Evolutionary conservation across 495 filamentous ascomycete species (phyloP).

Genomic region (Jackrogersella minutella): DNA sequence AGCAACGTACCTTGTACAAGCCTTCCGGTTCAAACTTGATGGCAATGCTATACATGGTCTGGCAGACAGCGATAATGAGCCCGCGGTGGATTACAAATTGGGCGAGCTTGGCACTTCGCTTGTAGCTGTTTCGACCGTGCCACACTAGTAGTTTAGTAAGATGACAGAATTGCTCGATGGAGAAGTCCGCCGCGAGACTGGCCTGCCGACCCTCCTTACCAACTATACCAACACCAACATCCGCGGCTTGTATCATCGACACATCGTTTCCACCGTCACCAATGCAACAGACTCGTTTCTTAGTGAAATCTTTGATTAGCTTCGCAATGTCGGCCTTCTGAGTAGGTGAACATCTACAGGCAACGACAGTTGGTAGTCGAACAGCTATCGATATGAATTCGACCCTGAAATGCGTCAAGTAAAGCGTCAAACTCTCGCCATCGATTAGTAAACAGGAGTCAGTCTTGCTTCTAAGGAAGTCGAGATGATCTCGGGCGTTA

Average conservation of each 20-base stretch:
- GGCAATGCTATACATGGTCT: slow-evolving; percentile 97
- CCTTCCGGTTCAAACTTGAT: slow-evolving; percentile 90
- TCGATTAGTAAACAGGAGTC: slow-evolving; percentile 92
- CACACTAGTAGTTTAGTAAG: slow-evolving; percentile 97
- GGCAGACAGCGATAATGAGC: slow-evolving; percentile 91
- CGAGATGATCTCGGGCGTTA: slow-evolving; percentile 82
- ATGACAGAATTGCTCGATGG: slow-evolving; percentile 91
- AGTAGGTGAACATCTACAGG: slow-evolving; percentile 95
- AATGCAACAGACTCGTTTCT: slow-evolving; percentile 94
- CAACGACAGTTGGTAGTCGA: slow-evolving; percentile 87
- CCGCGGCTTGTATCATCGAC: slow-evolving; percentile 98
- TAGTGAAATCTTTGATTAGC: slow-evolving; percentile 89
- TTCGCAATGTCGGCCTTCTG: slow-evolving; percentile 95
- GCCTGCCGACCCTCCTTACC: slow-evolving; percentile 98
- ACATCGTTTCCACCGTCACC: slow-evolving; percentile 99
- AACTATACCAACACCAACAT: slow-evolving; percentile 97
- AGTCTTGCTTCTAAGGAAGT: slow-evolving; percentile 88
- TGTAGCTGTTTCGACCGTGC: slow-evolving; percentile 98
- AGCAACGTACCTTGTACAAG: slow-evolving; percentile 72
- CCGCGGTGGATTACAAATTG: slow-evolving; percentile 99
- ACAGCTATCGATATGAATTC: slow-evolving; percentile 92
- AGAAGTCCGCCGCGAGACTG: slow-evolving; percentile 93
- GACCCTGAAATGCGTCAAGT: slow-evolving; percentile 79
- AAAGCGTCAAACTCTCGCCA: slow-evolving; percentile 84
- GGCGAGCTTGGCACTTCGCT: slow-evolving; percentile 91